phyloP scores from a whole-genome alignment of 192 early-diverging fungal genomes.

The Gryganskiella cystojenkinii region DNA sequence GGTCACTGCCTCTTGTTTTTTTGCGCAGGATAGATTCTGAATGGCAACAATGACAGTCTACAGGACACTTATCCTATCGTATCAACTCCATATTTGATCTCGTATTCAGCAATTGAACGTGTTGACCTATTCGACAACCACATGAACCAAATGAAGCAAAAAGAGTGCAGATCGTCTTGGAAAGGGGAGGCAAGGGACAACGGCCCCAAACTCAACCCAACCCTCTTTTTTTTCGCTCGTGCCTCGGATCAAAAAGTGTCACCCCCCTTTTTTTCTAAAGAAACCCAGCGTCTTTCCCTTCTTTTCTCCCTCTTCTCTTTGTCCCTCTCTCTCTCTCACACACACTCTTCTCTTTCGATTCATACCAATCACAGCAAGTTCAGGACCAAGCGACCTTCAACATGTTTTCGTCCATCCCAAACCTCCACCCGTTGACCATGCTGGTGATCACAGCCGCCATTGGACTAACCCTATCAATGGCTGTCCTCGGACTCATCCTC shows the following conservation, averaged over 20 bases:
- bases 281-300: neutral
- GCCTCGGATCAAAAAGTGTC: too few species aligned
- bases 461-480: neutral
- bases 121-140: too few species aligned
- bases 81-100: too few species aligned
- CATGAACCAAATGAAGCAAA: too few species aligned
- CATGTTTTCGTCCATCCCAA: neutral
- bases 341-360: neutral
- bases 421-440: neutral
- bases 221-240: too few species aligned
- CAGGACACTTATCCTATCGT: too few species aligned
- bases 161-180: too few species aligned
- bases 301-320: neutral
- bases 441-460: neutral
- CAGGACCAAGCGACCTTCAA: neutral
- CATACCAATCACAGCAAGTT: neutral
- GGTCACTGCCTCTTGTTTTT: too few species aligned
- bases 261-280: neutral
- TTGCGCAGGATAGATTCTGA: too few species aligned
- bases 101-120: too few species aligned
- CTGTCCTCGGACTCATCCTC: neutral
- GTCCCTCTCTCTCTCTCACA: neutral
- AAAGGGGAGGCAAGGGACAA: too few species aligned
- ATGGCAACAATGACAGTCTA: neutral
- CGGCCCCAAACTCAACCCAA: too few species aligned